Percentiles rank a stretch among this genome's conserved stretches.
Conservation (phyloP, 1,284 basidiomycete genomes). For the Ustilago curta region DNA sequence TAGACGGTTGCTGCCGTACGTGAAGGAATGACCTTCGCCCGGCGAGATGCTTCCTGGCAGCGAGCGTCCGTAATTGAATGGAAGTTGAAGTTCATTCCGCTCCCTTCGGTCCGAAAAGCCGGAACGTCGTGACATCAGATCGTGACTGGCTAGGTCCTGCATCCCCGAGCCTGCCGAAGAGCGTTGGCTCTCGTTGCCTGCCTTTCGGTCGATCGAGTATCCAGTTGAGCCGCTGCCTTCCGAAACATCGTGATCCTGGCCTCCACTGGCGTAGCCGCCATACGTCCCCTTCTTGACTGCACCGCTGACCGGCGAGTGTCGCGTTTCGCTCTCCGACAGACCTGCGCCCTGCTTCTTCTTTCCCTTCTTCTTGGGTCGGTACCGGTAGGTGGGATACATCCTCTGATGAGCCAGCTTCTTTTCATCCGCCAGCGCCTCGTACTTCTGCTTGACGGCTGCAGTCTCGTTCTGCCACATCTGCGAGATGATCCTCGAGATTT, state of each 20-base stretch:
- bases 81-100: slow-evolving; percentile 6
- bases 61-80: slow-evolving; percentile 18
- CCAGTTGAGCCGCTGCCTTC: slow-evolving; percentile 8
- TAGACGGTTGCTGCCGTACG: slow-evolving; percentile 27
- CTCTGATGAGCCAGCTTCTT: slow-evolving; percentile 74
- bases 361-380: slow-evolving; percentile 45
- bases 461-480: slow-evolving; percentile 78
- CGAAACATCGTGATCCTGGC: slow-evolving; percentile 16
- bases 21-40: slow-evolving; percentile 4
- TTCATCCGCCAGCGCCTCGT: slow-evolving; percentile 78
- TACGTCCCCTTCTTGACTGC: slow-evolving; percentile 3
- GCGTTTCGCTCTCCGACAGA: neutral
- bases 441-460: slow-evolving; percentile 74
- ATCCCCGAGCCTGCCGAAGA: neutral
- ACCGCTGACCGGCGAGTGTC: neutral
- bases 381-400: slow-evolving; percentile 48
- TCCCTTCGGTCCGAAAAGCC: slow-evolving; percentile 16
- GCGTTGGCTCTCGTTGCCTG: slow-evolving; percentile 7
- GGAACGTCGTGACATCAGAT: slow-evolving; percentile 12
- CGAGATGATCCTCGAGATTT: slow-evolving; percentile 79
- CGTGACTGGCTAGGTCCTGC: slow-evolving; percentile 22
- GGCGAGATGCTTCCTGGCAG: slow-evolving; percentile 8
- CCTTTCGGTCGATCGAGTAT: slow-evolving; percentile 17
- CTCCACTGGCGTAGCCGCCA: slow-evolving; percentile 3
- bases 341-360: slow-evolving; percentile 22